Conservation (phyloP, 768 basidiomycete species). For the Collybiopsis confluens region DNA sequence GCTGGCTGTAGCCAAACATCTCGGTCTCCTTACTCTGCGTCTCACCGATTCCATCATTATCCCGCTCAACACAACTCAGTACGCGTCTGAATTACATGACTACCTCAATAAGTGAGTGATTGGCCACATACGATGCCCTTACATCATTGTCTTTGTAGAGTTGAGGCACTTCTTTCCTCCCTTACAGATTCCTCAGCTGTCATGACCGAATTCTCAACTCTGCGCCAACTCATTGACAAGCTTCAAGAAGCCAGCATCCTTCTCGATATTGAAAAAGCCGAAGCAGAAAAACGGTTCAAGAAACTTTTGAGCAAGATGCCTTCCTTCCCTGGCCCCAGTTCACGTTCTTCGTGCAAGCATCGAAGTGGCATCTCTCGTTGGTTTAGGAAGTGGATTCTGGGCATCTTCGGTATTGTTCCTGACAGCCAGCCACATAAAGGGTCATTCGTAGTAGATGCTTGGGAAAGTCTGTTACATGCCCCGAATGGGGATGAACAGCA, state of each 20-base stretch:
- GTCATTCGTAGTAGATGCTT: conserved; percentile 20
- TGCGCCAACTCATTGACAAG: conserved; percentile 42
- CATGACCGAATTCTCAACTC: conserved; percentile 32
- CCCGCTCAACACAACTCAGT: conserved; percentile 69
- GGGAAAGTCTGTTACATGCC: conserved; percentile 28
- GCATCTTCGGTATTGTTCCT: conserved; percentile 35
- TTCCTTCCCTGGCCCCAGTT: conserved; percentile 18
- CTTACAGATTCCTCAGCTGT: conserved; percentile 12
- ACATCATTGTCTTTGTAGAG: neutral
- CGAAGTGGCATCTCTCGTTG: conserved; percentile 17
- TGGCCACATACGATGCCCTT: neutral
- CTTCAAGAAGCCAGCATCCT: conserved; percentile 47
- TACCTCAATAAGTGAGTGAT: conserved; percentile 14
- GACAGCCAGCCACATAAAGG: conserved; percentile 12
- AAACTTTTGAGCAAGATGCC: conserved; percentile 38
- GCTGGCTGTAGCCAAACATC: conserved; percentile 56
- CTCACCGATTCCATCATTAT: conserved; percentile 50
- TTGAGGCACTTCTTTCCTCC: conserved; percentile 1
- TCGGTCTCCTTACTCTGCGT: conserved; percentile 53
- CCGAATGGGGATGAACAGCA: conserved; percentile 14
- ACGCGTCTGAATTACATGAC: conserved; percentile 37
- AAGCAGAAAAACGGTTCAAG: conserved; percentile 49
- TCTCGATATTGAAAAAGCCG: conserved; percentile 56
- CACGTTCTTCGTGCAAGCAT: conserved; percentile 14
- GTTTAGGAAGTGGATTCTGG: conserved; percentile 31